Evolutionary conservation across 495 filamentous ascomycete genomes (phyloP), one percentile per base, ranked within the genome.

Genomic region (Penicillium cataractarum): DNA sequence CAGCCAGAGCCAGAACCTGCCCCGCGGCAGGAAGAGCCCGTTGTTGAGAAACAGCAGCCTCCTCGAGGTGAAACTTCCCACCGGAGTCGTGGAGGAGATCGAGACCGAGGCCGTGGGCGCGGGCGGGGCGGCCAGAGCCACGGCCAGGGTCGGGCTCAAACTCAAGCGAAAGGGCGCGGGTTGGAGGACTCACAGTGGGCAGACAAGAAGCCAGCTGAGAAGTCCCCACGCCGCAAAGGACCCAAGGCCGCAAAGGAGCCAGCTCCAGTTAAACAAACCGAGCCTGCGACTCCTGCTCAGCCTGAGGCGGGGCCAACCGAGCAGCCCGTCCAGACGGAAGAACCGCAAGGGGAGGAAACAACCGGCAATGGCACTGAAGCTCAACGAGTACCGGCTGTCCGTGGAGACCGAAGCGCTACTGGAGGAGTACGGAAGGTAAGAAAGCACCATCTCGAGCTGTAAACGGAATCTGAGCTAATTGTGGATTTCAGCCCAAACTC

Each of bases 381-480:
- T 1, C 72, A 67, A 48, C 74, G 76, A 8, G 74, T 81, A 17
- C 76, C 79, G 5, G 85, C 89, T 51, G 89, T 90, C 17, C 84
- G 87, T 21, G 89, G 89, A 27, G 87, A 90, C 67, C 80, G 89
- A 24, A 87, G 81, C 64, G 83, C 81, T n/a, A 91, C 89, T 8
- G 89, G 89, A 21, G 88, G 88, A 3, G 65, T 85, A 17, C 78
- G 80, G 50, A 85, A 84, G 75, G 79, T 80, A 66, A 62, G 35
- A 5, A 31, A 12, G 6, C 37, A 39, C 26, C 29, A 26, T 8
- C 49, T 35, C n/a, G n/a, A n/a, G n/a, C n/a, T n/a, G n/a, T n/a
- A n/a, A n/a, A n/a, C n/a, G n/a, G n/a, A n/a, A n/a, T n/a, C n/a
- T n/a, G n/a, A n/a, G 42, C 61, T 74, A 50, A 74, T 64, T 29